Evolutionary conservation across 176 grass and related monocot genomes (phyloP), one percentile per base, ranked within the genome.

Genomic region (Thalia dealbata): DNA sequence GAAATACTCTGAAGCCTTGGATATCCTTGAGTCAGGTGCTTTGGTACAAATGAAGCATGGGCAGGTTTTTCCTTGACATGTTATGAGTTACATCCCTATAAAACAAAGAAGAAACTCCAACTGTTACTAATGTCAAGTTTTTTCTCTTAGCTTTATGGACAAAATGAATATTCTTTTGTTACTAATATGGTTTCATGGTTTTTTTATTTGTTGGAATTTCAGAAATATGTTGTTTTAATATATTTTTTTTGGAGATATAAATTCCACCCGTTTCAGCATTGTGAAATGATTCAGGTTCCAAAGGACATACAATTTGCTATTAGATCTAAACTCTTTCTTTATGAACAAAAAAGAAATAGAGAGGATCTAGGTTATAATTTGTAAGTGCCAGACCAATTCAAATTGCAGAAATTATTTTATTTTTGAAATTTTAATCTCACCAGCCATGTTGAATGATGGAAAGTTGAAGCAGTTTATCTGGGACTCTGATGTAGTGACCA

Each of bases 11-110:
- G 87, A 92, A 86, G 85, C 90, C 66, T 81, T 97, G 76, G 90
- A 97, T 76, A 91, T 97, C 68, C 81, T 92, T 75, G 76, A 97
- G 52, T 86, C 90, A 54, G 95, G 95, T 35, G 81, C 90, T 85
- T 75, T 88, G 73, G 72, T 92, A 61, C 95, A 97, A 70, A 78
- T 97, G 75, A 92, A 97, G 78, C 85, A 97, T 72, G 85, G 80
- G 59, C 87, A 97, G 87, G 95, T 97, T 80, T 72, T 77, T 80
- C 78, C 66, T 76, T 80, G 14, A 28, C 22, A 50, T 69, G 78
- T 52, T 55, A 27, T 79, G 68, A n/a, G 43, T 76, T 66, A 58
- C n/a, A 45, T 52, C 55, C 16, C 68, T 26, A 16, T 0, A 58
- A 46, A 79, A n/a, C n/a, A 64, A 70, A 65, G 44, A 76, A 43